phyloP scores from a whole-genome alignment of 2,329 filamentous ascomycete species.

The Diplocarpon mali region DNA sequence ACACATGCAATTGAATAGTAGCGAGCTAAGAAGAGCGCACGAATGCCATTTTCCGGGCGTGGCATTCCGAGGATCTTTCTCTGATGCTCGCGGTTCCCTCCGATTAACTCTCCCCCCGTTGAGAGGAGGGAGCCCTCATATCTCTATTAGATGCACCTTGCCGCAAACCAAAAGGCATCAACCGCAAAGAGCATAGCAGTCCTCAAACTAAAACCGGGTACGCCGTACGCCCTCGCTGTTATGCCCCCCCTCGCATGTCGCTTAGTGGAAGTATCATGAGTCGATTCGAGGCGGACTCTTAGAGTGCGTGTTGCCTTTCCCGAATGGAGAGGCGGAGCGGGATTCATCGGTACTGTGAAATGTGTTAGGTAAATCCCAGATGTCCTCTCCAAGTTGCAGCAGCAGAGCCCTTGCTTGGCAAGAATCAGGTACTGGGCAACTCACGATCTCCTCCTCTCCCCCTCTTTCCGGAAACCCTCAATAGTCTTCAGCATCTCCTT shows the following conservation, averaged over 20 bases:
- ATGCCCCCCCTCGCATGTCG: neutral
- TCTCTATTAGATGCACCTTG: too few relatives aligned
- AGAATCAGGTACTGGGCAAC: constrained; percentile 27
- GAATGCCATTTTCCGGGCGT: too few relatives aligned
- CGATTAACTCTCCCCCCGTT: too few relatives aligned
- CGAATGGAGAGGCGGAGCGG: constrained; percentile 15
- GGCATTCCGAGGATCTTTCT: too few relatives aligned
- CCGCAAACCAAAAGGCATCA: neutral
- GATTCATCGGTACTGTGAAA: constrained; percentile 16
- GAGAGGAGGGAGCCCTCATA: too few relatives aligned
- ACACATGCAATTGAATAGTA: too few relatives aligned
- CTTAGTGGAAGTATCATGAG: constrained; percentile 7
- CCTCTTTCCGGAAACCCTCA: constrained; percentile 76
- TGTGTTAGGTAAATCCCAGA: constrained; percentile 1
- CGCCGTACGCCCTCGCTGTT: constrained; percentile 4
- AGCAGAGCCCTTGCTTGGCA: too few relatives aligned
- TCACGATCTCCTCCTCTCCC: constrained; percentile 71
- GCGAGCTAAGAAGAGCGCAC: too few relatives aligned
- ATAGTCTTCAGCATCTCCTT: constrained; percentile 91
- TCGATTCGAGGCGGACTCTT: constrained; percentile 21
- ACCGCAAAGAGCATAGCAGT: neutral
- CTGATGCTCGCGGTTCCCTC: too few relatives aligned
- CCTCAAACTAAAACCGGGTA: neutral
- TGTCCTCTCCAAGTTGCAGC: neutral
- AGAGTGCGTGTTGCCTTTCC: constrained; percentile 13